Evolutionary conservation across 305 asterid species (phyloP).

Genomic region (Fraxinus paxiana): DNA sequence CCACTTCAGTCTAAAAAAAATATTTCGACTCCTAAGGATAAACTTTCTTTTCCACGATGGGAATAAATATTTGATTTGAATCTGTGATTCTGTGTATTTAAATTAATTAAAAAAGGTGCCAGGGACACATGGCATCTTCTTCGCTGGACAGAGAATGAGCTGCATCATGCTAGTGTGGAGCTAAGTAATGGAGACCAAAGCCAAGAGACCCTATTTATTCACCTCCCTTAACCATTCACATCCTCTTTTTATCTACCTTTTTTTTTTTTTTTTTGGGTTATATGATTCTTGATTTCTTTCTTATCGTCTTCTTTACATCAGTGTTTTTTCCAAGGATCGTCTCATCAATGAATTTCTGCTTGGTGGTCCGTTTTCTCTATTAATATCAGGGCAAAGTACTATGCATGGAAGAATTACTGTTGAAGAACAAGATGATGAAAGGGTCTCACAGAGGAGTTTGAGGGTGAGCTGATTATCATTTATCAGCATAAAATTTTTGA

Average conservation of each 20-base stretch:
- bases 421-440: conserved; percentile 42
- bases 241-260: not conserved
- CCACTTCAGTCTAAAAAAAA: not conserved
- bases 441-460: conserved; percentile 42
- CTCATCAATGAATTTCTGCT: conserved; percentile 13
- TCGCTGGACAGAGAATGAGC: not conserved
- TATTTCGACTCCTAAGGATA: not conserved
- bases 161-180: not conserved
- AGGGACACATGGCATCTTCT: not conserved
- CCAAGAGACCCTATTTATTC: not conserved
- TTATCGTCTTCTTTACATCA: not conserved
- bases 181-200: not conserved
- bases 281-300: conserved; percentile 1
- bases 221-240: not conserved
- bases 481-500: not conserved
- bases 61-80: not conserved
- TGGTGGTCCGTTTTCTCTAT: conserved; percentile 21
- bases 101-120: not conserved
- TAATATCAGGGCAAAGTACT: conserved; percentile 51
- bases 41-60: not conserved
- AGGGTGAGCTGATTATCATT: conserved; percentile 45
- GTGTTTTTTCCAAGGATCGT: not conserved
- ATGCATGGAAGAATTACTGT: conserved; percentile 36
- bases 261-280: not conserved
- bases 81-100: not conserved